Percentiles rank a stretch among this genome's conserved stretches.
Evolutionary conservation across 2,329 filamentous ascomycete genomes (phyloP).

Genomic region (Alternaria tenuissima): DNA sequence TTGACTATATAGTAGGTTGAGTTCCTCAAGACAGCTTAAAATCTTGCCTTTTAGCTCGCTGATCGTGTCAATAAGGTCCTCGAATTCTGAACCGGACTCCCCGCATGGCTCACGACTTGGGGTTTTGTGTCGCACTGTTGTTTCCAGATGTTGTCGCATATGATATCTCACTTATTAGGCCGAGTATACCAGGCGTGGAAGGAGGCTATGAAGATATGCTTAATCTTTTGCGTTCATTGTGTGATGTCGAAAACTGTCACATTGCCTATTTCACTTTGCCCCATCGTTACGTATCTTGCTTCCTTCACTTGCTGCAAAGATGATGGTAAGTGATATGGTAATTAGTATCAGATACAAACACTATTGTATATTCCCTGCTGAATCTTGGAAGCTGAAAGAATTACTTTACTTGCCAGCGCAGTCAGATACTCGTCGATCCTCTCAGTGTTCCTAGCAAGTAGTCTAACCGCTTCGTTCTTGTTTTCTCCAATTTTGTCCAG

Average conservation of each 20-base stretch:
- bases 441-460: no score
- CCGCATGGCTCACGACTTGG: not conserved
- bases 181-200: not conserved
- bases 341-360: not conserved
- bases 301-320: not conserved
- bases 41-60: not conserved
- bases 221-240: not conserved
- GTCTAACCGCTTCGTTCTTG: no score
- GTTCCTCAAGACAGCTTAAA: not conserved
- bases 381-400: not conserved
- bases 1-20: not conserved
- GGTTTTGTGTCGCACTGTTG: not conserved
- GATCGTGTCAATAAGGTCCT: not conserved
- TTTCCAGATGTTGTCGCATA: not conserved
- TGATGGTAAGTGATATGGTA: not conserved
- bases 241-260: not conserved
- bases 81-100: not conserved
- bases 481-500: not conserved
- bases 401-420: not conserved
- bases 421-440: no score
- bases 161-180: not conserved
- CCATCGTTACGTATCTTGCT: not conserved
- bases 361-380: not conserved
- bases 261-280: not conserved
- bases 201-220: not conserved